Conservation (phyloP, 2,329 filamentous ascomycete species). For the Cladosporium sp. region DNA sequence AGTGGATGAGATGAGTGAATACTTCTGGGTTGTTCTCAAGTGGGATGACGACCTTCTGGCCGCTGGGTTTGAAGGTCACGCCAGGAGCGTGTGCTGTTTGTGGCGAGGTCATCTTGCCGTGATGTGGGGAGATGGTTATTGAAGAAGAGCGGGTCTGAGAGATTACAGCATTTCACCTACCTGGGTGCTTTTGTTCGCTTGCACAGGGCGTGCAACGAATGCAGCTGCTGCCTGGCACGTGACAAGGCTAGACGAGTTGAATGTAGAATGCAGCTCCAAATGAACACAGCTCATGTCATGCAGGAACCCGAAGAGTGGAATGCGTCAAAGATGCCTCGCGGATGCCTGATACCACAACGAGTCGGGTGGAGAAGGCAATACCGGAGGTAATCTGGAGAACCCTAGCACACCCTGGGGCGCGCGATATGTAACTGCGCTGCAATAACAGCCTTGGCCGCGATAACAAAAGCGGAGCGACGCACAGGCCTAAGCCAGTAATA, state of each 20-base stretch:
- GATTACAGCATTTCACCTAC: neutral
- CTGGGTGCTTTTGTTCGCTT: neutral
- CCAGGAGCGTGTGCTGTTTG: constrained; percentile 21
- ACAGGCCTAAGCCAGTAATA: constrained; percentile 9
- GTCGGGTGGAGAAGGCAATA: too few species aligned
- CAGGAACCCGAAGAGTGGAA: neutral
- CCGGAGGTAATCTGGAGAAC: constrained; percentile 15
- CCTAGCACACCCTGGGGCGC: neutral
- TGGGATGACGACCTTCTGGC: constrained; percentile 35
- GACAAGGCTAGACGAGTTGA: neutral
- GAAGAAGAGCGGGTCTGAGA: too few species aligned
- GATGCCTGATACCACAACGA: neutral
- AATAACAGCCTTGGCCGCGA: neutral
- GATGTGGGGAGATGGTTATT: neutral
- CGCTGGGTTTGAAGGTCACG: constrained; percentile 27
- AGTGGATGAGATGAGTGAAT: constrained; percentile 50
- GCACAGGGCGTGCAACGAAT: neutral
- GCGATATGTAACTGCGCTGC: neutral
- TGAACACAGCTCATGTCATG: neutral
- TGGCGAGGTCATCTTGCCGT: neutral
- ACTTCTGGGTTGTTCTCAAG: constrained; percentile 59
- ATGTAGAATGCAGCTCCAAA: neutral
- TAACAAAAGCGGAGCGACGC: neutral
- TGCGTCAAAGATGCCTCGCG: neutral
- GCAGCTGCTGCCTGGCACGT: constrained; percentile 2